A percentile compares a stretch with the other conserved stretches of the same genome.
phyloP scores from a whole-genome alignment of 1,139 yeast species.

The Keqinozyma sinolaborantium region DNA sequence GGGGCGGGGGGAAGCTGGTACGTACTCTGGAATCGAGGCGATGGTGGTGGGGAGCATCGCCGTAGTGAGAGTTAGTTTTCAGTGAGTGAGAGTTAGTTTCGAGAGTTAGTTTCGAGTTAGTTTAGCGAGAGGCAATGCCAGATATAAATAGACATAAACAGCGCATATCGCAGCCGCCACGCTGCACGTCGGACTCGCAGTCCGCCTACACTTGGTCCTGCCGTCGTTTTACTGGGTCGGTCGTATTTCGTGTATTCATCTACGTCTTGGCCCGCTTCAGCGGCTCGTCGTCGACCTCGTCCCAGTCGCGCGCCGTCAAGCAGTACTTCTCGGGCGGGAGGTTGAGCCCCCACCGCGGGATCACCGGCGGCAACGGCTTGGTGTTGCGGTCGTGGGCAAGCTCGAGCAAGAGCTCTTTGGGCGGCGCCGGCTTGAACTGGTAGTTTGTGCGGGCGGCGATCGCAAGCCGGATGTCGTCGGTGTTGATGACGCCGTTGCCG shows the following conservation, averaged over 20 bases:
- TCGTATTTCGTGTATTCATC: too few relatives aligned
- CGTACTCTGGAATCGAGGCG: conserved; percentile 47
- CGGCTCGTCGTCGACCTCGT: conserved; percentile 37
- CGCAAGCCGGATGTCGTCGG: conserved; percentile 89
- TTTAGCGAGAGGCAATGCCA: neutral
- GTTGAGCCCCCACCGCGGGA: conserved; percentile 89
- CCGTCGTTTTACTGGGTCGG: too few relatives aligned
- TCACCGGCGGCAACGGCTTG: conserved; percentile 85
- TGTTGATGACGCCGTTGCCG: conserved; percentile 51
- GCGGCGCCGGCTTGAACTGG: conserved; percentile 94
- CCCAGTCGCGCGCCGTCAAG: conserved; percentile 79
- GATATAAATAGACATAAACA: too few relatives aligned
- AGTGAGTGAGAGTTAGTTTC: conserved; percentile 1
- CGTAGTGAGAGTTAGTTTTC: neutral
- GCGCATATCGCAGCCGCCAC: too few relatives aligned
- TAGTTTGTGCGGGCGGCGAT: conserved; percentile 91
- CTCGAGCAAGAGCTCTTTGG: conserved; percentile 85
- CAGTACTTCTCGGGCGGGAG: conserved; percentile 98
- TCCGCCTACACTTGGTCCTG: too few relatives aligned
- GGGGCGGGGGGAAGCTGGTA: conserved; percentile 6
- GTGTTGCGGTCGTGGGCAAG: conserved; percentile 90
- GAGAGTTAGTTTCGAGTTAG: neutral
- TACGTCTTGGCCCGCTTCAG: too few relatives aligned
- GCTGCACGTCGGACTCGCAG: too few relatives aligned
- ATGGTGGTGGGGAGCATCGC: conserved; percentile 40